Conservation (phyloP, 2,329 filamentous ascomycete genomes). For the Talaromyces sp. region DNA sequence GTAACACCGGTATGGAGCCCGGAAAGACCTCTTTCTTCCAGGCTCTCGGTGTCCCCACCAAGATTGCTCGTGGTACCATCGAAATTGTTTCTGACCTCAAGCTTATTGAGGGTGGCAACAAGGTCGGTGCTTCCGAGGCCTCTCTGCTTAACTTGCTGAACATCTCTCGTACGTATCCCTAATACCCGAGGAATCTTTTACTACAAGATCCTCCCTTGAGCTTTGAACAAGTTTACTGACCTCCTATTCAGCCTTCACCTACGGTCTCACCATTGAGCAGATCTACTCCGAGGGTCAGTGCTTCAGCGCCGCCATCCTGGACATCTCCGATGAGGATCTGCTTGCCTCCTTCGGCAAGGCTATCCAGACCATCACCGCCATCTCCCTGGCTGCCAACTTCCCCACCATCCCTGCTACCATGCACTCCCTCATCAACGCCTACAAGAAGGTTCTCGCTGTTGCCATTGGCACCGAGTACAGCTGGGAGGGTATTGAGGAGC, state of each 20-base stretch:
- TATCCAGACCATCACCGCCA: constrained; percentile 81
- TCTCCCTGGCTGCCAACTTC: constrained; percentile 93
- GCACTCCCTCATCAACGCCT: constrained; percentile 93
- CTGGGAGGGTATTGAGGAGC: constrained; percentile 94
- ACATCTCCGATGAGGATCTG: constrained; percentile 94
- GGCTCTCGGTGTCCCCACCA: constrained; percentile 99
- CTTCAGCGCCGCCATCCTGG: constrained; percentile 82
- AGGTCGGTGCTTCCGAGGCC: constrained; percentile 98
- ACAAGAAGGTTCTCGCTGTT: constrained; percentile 92
- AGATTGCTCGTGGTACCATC: constrained; percentile 99
- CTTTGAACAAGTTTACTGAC: no score
- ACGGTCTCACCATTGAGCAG: constrained; percentile 94
- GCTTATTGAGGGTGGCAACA: constrained; percentile 88
- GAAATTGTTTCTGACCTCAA: constrained; percentile 98
- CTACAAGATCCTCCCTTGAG: no score
- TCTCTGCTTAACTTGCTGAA: constrained; percentile 99
- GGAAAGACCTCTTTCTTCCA: constrained; percentile 99
- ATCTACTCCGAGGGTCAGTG: constrained; percentile 98
- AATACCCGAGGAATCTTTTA: no score
- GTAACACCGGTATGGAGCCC: constrained; percentile 99
- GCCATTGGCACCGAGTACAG: constrained; percentile 87
- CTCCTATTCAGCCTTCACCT: constrained; percentile 64
- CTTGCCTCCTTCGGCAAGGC: constrained; percentile 78
- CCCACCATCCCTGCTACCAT: constrained; percentile 94
- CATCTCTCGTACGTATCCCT: constrained; percentile 66